Conservation (phyloP, 2,329 filamentous ascomycete species). For the Diaporthe nobilis region DNA sequence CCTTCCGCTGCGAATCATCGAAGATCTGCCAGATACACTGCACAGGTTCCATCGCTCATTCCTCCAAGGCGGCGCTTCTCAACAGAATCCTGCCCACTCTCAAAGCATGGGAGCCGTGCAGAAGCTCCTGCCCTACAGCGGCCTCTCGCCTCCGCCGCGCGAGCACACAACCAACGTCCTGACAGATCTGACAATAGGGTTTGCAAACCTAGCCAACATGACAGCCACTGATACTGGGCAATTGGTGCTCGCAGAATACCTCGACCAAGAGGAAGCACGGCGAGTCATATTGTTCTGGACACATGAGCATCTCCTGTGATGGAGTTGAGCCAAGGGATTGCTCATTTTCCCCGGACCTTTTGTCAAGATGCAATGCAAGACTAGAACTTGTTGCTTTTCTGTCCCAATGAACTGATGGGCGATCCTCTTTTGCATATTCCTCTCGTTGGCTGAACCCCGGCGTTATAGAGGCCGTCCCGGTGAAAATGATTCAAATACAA, state of each 20-base stretch:
- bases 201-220: slow-evolving; percentile 50
- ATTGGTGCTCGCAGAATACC: slow-evolving; percentile 45
- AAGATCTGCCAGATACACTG: slow-evolving; percentile 55
- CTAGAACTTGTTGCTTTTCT: background rate
- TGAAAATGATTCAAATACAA: background rate
- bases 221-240: slow-evolving; percentile 45
- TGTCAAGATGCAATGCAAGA: background rate
- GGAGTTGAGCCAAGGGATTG: no score
- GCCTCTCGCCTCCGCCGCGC: slow-evolving; percentile 46
- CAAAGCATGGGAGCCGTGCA: slow-evolving; percentile 38
- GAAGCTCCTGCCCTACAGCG: slow-evolving; percentile 53
- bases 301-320: slow-evolving; percentile 37
- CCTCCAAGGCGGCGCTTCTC: slow-evolving; percentile 45
- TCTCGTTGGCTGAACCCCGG: background rate
- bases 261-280: slow-evolving; percentile 48
- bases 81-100: background rate
- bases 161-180: slow-evolving; percentile 52
- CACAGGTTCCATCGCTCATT: slow-evolving; percentile 55
- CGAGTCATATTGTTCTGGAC: slow-evolving; percentile 45
- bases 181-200: slow-evolving; percentile 49
- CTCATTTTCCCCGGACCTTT: background rate
- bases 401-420: background rate
- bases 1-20: slow-evolving; percentile 57
- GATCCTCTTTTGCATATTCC: background rate
- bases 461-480: background rate